These are phyloP conservation scores for Phytophthora fragariaefolia DNA, from an alignment of 352 stramenopile genomes.

Conservation along the genomic window DNA sequence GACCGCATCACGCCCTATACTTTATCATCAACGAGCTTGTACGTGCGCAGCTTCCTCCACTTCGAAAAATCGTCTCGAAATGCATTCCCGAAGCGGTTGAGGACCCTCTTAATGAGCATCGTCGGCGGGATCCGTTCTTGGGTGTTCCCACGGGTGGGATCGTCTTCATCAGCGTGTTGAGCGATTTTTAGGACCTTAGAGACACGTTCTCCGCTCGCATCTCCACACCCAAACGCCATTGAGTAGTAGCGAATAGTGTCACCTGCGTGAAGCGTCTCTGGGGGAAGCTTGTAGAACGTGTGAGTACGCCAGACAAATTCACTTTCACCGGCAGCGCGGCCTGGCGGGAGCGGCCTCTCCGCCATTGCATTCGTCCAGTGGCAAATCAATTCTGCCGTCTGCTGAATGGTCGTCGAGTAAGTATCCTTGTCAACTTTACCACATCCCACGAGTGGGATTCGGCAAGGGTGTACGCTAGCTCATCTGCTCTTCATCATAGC, in stretches of 20 bases:
- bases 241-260: not conserved
- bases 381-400: too few relatives aligned
- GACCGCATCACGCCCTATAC: not conserved
- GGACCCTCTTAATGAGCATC: not conserved
- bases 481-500: slow-evolving; percentile 6
- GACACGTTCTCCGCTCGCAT: not conserved
- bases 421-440: too few relatives aligned
- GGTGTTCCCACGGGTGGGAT: not conserved
- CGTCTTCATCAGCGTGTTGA: not conserved
- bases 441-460: slow-evolving; percentile 11
- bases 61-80: not conserved
- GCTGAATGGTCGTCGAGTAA: too few relatives aligned
- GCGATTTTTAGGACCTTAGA: not conserved
- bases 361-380: too few relatives aligned
- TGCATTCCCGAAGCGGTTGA: not conserved
- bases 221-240: not conserved
- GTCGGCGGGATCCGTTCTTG: not conserved
- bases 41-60: not conserved
- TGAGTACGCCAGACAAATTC: too few relatives aligned
- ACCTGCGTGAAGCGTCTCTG: not conserved
- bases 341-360: too few relatives aligned
- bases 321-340: too few relatives aligned
- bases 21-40: not conserved
- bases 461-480: slow-evolving; percentile 11
- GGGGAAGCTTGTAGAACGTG: too few relatives aligned